These are phyloP conservation scores for Peronosclerospora sorghi DNA, from an alignment of 352 stramenopile species.

Conservation along the genomic window DNA sequence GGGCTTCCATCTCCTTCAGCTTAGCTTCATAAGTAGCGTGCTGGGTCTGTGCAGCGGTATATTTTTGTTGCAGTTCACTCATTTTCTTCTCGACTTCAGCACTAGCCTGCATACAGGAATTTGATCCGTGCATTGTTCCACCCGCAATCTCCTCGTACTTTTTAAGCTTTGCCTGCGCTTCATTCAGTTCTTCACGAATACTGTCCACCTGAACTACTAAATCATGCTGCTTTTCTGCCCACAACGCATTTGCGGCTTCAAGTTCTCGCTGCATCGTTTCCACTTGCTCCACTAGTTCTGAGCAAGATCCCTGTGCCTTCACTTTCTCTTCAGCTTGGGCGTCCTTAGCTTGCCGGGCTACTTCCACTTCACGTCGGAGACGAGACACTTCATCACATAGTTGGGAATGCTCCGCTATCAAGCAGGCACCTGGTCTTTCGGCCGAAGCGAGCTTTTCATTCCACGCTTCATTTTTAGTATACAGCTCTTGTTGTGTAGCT, in stretches of 20 bases:
- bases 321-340: constrained; percentile 11
- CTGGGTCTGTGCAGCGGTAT: constrained; percentile 13
- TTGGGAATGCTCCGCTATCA: constrained; percentile 10
- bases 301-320: constrained; percentile 10
- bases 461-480: constrained; percentile 19
- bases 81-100: constrained; percentile 26
- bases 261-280: constrained; percentile 21
- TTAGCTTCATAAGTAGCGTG: constrained; percentile 17
- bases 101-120: constrained; percentile 22
- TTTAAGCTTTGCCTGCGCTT: constrained; percentile 40
- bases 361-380: constrained; percentile 6
- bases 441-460: constrained; percentile 15
- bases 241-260: constrained; percentile 13
- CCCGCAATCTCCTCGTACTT: constrained; percentile 39
- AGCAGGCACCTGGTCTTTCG: constrained; percentile 9
- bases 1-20: constrained; percentile 23
- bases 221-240: constrained; percentile 30
- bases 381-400: constrained; percentile 9
- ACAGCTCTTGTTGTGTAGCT: constrained; percentile 15
- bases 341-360: constrained; percentile 3
- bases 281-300: constrained; percentile 19
- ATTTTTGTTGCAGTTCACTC: constrained; percentile 18
- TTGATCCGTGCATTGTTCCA: constrained; percentile 39
- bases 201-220: constrained; percentile 26
- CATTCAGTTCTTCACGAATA: constrained; percentile 30